phyloP scores from a whole-genome alignment of 139 green algal species.

The Protoeuglena noctilucae region DNA sequence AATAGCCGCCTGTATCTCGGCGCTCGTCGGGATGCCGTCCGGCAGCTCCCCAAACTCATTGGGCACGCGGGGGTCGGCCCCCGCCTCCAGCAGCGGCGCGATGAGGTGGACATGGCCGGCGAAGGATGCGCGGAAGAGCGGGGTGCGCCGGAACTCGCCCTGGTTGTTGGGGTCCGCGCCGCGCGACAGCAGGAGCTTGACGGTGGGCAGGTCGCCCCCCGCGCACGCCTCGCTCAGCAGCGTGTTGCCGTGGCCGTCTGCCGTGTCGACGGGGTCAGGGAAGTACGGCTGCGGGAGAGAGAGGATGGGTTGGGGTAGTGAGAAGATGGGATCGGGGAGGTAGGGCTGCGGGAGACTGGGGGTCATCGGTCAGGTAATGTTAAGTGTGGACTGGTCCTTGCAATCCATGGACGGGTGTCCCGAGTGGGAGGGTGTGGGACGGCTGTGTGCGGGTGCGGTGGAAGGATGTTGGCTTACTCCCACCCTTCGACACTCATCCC shows the following conservation, averaged over 20 bases:
- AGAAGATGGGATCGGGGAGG: too few species aligned
- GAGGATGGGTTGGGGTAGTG: too few species aligned
- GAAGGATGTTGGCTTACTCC: too few species aligned
- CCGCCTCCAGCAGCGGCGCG: slow-evolving; percentile 18
- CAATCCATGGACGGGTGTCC: too few species aligned
- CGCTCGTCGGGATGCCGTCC: slow-evolving; percentile 13
- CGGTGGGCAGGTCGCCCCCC: slow-evolving; percentile 9
- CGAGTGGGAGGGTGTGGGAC: too few species aligned
- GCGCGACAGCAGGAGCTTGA: slow-evolving; percentile 13
- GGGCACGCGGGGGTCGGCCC: slow-evolving; percentile 23
- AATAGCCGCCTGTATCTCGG: slow-evolving; percentile 15
- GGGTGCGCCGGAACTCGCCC: slow-evolving; percentile 32
- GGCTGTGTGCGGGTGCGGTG: too few species aligned
- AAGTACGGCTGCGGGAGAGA: too few species aligned
- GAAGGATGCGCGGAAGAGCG: slow-evolving; percentile 32
- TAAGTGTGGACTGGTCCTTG: too few species aligned
- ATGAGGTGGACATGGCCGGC: slow-evolving; percentile 23
- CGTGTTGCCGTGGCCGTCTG: slow-evolving; percentile 30
- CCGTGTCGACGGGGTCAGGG: neutral
- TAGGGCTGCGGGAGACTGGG: too few species aligned
- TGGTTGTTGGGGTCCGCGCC: slow-evolving; percentile 26
- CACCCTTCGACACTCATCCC: too few species aligned
- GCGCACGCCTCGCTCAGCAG: slow-evolving; percentile 30
- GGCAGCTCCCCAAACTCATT: slow-evolving; percentile 26
- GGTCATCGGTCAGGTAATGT: too few species aligned